Evolutionary conservation across 192 early-diverging fungal genomes (phyloP).

Genomic region (Kickxella alabastrina): DNA sequence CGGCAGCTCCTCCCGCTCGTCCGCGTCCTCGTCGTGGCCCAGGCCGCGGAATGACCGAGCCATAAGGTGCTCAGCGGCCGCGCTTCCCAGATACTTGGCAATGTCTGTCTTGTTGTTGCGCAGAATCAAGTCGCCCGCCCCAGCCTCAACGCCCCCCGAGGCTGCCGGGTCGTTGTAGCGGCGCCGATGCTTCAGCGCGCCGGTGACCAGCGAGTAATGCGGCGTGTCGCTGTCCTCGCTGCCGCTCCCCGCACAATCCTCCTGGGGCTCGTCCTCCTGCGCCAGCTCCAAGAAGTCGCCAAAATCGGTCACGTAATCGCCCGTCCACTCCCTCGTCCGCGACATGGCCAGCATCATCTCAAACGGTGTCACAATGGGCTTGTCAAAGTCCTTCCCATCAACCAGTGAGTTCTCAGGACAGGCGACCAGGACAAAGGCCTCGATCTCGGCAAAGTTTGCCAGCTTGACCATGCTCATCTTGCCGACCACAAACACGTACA

Average conservation of each 20-base stretch:
- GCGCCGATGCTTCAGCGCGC: slow-evolving; percentile 61
- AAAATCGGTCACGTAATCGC: slow-evolving; percentile 70
- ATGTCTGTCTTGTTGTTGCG: slow-evolving; percentile 53
- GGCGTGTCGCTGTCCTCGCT: slow-evolving; percentile 68
- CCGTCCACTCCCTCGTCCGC: slow-evolving; percentile 56
- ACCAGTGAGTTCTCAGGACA: slow-evolving; percentile 94
- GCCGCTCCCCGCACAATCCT: slow-evolving; percentile 35
- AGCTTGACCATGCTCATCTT: slow-evolving; percentile 95
- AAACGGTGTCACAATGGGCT: slow-evolving; percentile 90
- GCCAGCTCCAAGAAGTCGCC: slow-evolving; percentile 54
- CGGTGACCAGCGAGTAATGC: slow-evolving; percentile 88
- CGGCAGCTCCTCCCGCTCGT: slow-evolving; percentile 4
- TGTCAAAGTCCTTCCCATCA: slow-evolving; percentile 85
- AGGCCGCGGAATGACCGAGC: slow-evolving; percentile 78
- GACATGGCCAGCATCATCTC: slow-evolving; percentile 82
- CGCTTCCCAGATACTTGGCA: slow-evolving; percentile 44
- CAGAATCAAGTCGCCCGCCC: slow-evolving; percentile 51
- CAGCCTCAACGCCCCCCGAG: slow-evolving; percentile 5
- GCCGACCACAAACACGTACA: slow-evolving; percentile 85
- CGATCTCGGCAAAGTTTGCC: slow-evolving; percentile 95
- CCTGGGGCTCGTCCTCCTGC: slow-evolving; percentile 23
- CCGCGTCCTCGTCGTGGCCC: slow-evolving; percentile 55
- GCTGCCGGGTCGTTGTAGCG: slow-evolving; percentile 45
- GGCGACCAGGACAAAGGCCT: slow-evolving; percentile 85
- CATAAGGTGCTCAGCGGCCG: slow-evolving; percentile 64